phyloP scores from a whole-genome alignment of 2,329 filamentous ascomycete species.

The Gnomoniopsis sp. region DNA sequence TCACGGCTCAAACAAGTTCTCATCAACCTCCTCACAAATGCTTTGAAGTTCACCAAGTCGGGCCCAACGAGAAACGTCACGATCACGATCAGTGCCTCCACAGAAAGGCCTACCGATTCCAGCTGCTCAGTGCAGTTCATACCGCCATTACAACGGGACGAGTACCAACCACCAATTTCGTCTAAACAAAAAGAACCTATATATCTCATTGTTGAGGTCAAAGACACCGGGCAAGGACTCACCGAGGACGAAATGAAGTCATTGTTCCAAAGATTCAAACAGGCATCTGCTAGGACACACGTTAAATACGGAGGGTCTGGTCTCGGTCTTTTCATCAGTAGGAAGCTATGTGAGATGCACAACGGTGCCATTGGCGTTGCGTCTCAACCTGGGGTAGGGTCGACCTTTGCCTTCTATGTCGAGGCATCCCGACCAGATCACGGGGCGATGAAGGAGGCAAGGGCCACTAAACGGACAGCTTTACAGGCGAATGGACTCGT shows the following conservation, averaged over 20 bases:
- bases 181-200: slow-evolving; percentile 42
- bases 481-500: slow-evolving; percentile 24
- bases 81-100: slow-evolving; percentile 44
- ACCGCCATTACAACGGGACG: slow-evolving; percentile 48
- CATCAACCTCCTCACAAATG: slow-evolving; percentile 78
- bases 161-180: slow-evolving; percentile 32
- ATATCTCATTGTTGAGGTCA: slow-evolving; percentile 69
- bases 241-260: slow-evolving; percentile 64
- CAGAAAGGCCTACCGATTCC: slow-evolving; percentile 34
- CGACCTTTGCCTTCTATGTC: slow-evolving; percentile 73
- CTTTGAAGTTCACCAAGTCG: slow-evolving; percentile 74
- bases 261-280: slow-evolving; percentile 71
- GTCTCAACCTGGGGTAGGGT: slow-evolving; percentile 66
- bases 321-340: slow-evolving; percentile 73
- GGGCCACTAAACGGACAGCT: slow-evolving; percentile 33
- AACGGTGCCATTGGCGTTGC: slow-evolving; percentile 75
- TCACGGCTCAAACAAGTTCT: slow-evolving; percentile 73
- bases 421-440: slow-evolving; percentile 48
- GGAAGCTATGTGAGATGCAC: slow-evolving; percentile 75
- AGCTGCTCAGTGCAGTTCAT: slow-evolving; percentile 58
- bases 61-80: slow-evolving; percentile 55
- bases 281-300: slow-evolving; percentile 68
- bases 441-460: slow-evolving; percentile 37
- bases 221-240: slow-evolving; percentile 72
- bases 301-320: slow-evolving; percentile 73